phyloP scores from a whole-genome alignment of 2,329 filamentous ascomycete species.

The Fusarium sp. region DNA sequence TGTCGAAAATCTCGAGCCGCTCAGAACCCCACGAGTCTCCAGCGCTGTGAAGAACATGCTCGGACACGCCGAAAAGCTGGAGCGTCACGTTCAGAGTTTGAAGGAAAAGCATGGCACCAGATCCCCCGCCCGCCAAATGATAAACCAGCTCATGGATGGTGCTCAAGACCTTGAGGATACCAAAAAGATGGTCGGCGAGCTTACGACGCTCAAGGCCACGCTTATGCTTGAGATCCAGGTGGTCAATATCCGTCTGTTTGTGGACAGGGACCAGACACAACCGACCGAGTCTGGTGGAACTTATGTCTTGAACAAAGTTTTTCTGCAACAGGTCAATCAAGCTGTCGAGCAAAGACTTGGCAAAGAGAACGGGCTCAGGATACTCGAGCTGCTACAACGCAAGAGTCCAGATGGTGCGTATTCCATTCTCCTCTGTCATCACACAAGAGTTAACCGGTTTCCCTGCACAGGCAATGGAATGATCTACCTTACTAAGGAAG shows the following conservation, averaged over 20 bases:
- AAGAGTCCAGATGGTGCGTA: background rate
- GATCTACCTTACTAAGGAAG: slow-evolving; percentile 6
- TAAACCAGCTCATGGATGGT: slow-evolving; percentile 1
- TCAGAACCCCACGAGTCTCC: background rate
- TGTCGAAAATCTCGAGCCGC: background rate
- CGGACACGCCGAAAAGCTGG: background rate
- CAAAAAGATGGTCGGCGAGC: background rate
- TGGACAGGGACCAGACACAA: background rate
- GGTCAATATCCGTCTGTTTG: background rate
- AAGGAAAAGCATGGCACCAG: background rate
- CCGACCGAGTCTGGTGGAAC: background rate
- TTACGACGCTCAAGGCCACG: background rate
- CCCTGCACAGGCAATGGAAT: background rate
- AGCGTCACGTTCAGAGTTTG: background rate
- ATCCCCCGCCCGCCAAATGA: background rate
- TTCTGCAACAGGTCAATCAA: slow-evolving; percentile 2
- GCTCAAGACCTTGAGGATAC: too few relatives aligned
- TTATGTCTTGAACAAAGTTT: background rate
- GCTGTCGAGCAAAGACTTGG: background rate
- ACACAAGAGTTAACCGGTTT: background rate
- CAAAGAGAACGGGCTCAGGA: background rate
- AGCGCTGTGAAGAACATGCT: slow-evolving; percentile 2
- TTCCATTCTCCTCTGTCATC: too few relatives aligned
- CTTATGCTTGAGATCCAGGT: slow-evolving; percentile 9
- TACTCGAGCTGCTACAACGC: background rate